phyloP scores from a whole-genome alignment of 805 yeast species.

The Candida nonsorbophila region DNA sequence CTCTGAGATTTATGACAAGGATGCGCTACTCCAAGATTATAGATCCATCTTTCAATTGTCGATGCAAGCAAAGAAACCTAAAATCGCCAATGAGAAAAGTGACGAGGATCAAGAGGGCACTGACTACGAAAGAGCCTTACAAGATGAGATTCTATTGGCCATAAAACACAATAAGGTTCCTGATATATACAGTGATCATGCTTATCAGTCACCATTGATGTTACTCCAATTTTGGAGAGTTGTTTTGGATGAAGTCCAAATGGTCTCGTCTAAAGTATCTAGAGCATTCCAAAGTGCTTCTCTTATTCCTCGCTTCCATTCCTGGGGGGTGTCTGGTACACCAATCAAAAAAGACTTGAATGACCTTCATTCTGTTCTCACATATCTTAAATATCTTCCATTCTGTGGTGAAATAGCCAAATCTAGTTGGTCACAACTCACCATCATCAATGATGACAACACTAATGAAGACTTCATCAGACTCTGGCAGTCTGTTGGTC shows the following conservation, averaged over 20 bases:
- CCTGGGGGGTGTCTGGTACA: constrained; percentile 98
- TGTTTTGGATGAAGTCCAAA: constrained; percentile 89
- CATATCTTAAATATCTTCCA: constrained; percentile 65
- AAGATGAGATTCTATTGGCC: constrained; percentile 27
- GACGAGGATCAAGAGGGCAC: constrained; percentile 16
- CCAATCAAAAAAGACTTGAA: constrained; percentile 64
- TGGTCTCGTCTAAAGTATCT: constrained; percentile 70
- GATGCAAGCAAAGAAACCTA: constrained; percentile 17
- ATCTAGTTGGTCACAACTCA: constrained; percentile 34
- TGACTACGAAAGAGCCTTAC: constrained; percentile 27
- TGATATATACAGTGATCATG: constrained; percentile 20
- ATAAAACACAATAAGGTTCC: constrained; percentile 21
- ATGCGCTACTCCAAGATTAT: constrained; percentile 11
- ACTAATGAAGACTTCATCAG: constrained; percentile 24
- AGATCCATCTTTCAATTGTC: constrained; percentile 22
- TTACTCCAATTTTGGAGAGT: constrained; percentile 85
- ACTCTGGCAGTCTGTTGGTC: constrained; percentile 50
- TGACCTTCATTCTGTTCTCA: constrained; percentile 68
- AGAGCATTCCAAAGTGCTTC: constrained; percentile 78
- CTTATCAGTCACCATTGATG: constrained; percentile 78
- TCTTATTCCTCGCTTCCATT: constrained; percentile 75
- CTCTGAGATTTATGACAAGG: constrained; percentile 1
- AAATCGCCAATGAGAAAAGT: constrained; percentile 19
- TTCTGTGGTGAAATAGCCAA: constrained; percentile 43
- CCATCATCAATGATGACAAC: constrained; percentile 7